Evolutionary conservation across 352 stramenopile species (phyloP).

Genomic region (Phytopythium vexans): DNA sequence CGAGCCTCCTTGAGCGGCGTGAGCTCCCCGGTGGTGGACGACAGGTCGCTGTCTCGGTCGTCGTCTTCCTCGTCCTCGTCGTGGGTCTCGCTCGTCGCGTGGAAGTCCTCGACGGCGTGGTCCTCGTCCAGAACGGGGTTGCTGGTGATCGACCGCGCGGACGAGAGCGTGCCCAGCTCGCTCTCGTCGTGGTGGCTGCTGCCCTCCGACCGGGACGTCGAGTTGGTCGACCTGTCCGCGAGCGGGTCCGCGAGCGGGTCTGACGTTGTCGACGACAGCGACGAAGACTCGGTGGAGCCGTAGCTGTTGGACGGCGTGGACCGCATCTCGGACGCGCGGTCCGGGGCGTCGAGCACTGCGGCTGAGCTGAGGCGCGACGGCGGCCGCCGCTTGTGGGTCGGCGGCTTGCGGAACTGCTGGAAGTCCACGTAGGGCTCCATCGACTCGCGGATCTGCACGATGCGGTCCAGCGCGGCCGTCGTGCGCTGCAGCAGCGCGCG

Average conservation of each 20-base stretch:
- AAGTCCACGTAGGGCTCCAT: conserved; percentile 84
- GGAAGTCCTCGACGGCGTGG: conserved; percentile 1
- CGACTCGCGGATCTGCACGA: conserved; percentile 80
- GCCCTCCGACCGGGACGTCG: conserved; percentile 9
- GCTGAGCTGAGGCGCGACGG: conserved; percentile 29
- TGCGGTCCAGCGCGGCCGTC: conserved; percentile 69
- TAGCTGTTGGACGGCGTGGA: conserved; percentile 3
- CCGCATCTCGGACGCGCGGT: neutral
- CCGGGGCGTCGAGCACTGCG: neutral
- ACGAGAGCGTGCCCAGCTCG: conserved; percentile 9
- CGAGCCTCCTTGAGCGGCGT: conserved; percentile 66
- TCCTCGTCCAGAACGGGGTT: conserved; percentile 6
- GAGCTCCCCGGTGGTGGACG: conserved; percentile 34
- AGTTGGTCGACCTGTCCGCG: conserved; percentile 20
- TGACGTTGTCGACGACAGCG: neutral
- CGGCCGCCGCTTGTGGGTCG: conserved; percentile 7
- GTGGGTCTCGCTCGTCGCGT: neutral
- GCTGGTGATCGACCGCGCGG: conserved; percentile 15
- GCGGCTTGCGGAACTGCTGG: conserved; percentile 65
- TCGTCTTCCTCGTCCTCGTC: conserved; percentile 27
- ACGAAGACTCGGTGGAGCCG: conserved; percentile 3
- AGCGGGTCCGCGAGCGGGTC: conserved; percentile 32
- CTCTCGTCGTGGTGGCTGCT: too few relatives aligned
- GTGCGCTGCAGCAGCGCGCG: conserved; percentile 67
- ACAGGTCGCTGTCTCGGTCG: conserved; percentile 45